A percentile compares a stretch with the other conserved stretches of the same genome.
Evolutionary conservation across 2,329 filamentous ascomycete genomes (phyloP).

Genomic region (Colletotrichum sp.): DNA sequence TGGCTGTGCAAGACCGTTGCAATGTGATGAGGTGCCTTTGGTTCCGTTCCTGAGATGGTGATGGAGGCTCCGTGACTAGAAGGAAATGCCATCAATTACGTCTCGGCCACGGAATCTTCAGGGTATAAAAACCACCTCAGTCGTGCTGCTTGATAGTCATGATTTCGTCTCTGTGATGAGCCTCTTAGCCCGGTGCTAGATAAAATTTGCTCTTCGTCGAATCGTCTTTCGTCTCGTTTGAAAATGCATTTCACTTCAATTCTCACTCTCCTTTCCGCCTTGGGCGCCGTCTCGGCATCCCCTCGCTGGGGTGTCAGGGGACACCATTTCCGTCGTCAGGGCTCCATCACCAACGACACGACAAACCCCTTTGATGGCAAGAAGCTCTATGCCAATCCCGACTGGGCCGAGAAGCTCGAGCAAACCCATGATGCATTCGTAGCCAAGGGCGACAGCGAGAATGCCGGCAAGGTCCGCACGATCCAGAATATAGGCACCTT

Average conservation of each 20-base stretch:
- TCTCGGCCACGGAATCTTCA: no score
- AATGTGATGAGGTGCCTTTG: neutral
- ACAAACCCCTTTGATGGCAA: slow-evolving; percentile 52
- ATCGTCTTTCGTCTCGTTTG: neutral
- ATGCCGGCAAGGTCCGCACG: slow-evolving; percentile 40
- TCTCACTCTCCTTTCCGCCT: slow-evolving; percentile 15
- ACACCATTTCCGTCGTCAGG: slow-evolving; percentile 3
- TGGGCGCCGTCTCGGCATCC: slow-evolving; percentile 16
- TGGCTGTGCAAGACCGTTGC: neutral
- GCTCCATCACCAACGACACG: neutral
- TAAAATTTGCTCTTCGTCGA: neutral
- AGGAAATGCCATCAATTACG: neutral
- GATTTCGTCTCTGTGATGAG: neutral
- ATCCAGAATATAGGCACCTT: slow-evolving; percentile 46
- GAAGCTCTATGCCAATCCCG: slow-evolving; percentile 51
- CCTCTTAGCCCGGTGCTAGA: neutral
- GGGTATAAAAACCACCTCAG: neutral
- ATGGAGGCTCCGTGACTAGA: neutral
- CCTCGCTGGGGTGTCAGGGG: neutral
- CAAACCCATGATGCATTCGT: slow-evolving; percentile 41
- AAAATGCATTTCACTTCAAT: slow-evolving; percentile 21
- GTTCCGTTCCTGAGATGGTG: slow-evolving; percentile 5
- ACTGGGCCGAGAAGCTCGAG: slow-evolving; percentile 46
- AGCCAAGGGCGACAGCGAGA: slow-evolving; percentile 37
- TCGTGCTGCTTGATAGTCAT: neutral